A percentile compares a stretch with the other conserved stretches of the same genome.
phyloP scores from a whole-genome alignment of 305 asterid genomes.

The Fraxinus greggii region DNA sequence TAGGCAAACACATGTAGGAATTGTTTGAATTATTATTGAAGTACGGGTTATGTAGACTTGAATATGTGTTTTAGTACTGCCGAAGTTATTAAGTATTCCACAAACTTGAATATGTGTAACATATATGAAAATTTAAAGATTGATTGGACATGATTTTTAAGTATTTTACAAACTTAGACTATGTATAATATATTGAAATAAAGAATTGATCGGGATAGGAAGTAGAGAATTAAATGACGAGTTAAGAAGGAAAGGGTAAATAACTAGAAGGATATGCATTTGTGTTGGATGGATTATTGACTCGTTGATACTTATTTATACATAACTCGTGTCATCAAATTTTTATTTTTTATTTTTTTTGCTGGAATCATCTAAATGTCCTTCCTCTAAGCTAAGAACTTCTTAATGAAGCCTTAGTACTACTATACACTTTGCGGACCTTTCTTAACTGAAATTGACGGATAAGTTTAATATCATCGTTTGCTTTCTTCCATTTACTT shows the following conservation, averaged over 20 bases:
- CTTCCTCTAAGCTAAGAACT: background rate
- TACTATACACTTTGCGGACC: constrained; percentile 1
- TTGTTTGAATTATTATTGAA: background rate
- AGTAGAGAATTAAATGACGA: background rate
- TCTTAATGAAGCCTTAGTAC: background rate
- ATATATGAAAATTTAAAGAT: background rate
- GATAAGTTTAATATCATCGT: constrained; percentile 1
- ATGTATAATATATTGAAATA: background rate
- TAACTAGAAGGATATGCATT: background rate
- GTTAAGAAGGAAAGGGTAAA: background rate
- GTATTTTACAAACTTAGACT: background rate
- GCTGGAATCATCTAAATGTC: background rate
- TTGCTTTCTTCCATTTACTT: constrained; percentile 13
- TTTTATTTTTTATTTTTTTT: too few species aligned
- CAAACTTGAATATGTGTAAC: background rate
- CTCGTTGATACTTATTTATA: background rate
- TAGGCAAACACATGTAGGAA: background rate
- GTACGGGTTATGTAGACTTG: background rate
- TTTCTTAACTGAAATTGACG: constrained; percentile 3
- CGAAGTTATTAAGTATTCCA: background rate
- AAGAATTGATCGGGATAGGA: background rate
- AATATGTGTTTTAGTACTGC: background rate
- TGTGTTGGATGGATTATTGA: background rate
- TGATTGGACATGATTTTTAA: background rate
- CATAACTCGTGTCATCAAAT: background rate